Evolutionary conservation across 2,329 filamentous ascomycete genomes (phyloP).

Genomic region (Amesomyces nigricolor): DNA sequence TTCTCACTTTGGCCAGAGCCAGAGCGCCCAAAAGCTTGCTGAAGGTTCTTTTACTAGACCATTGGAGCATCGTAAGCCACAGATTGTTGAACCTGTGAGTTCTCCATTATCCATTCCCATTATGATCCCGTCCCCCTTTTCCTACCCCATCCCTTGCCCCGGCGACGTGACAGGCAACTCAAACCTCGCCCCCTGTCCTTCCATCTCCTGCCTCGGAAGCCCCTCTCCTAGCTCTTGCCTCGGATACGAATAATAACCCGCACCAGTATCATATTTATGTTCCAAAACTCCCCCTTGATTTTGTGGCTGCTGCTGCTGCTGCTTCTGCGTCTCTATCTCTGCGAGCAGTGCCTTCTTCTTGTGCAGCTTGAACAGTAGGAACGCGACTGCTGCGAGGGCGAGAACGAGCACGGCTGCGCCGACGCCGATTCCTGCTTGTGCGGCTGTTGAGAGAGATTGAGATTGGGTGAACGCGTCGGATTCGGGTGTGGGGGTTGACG

Average conservation of each 20-base stretch:
- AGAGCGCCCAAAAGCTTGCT: too few relatives aligned
- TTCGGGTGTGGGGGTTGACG: background rate
- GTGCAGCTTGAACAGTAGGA: conserved; percentile 4
- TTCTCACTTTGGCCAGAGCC: too few relatives aligned
- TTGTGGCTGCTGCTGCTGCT: background rate
- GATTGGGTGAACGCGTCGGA: background rate
- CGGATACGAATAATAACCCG: too few relatives aligned
- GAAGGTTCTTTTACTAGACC: too few relatives aligned
- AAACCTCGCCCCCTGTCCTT: background rate
- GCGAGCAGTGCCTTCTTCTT: conserved; percentile 5
- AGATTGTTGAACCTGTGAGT: too few relatives aligned
- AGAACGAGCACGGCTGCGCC: background rate
- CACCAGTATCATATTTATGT: background rate
- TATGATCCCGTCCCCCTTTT: too few relatives aligned
- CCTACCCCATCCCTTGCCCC: too few relatives aligned
- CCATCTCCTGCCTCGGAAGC: background rate
- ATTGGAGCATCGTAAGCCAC: too few relatives aligned
- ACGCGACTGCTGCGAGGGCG: conserved; percentile 1
- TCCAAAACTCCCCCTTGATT: background rate
- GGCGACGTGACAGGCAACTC: background rate
- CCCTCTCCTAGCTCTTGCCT: background rate
- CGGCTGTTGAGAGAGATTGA: background rate
- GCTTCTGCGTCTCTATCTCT: background rate
- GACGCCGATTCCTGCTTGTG: conserved; percentile 11
- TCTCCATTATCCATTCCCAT: too few relatives aligned